Evolutionary conservation across 306 rosid genomes (phyloP).

Genomic region (Pterocarpus santalinus): DNA sequence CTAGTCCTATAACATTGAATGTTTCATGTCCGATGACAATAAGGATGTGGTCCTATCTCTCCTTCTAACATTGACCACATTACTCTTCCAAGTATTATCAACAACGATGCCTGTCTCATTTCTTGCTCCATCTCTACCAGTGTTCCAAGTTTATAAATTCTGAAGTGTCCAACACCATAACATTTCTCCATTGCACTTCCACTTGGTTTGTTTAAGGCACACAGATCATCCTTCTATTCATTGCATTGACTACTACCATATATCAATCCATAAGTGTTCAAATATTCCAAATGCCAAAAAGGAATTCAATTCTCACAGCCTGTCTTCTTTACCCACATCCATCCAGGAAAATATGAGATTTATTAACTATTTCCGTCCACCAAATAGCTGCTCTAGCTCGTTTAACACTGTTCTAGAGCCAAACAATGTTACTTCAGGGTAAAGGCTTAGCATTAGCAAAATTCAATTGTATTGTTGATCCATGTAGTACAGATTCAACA

Average conservation of each 20-base stretch:
- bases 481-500: not conserved
- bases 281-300: constrained; percentile 28
- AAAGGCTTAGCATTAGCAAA: not conserved
- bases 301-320: constrained; percentile 13
- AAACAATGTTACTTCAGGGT: constrained; percentile 7
- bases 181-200: constrained; percentile 21
- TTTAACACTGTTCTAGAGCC: not conserved
- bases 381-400: constrained; percentile 8
- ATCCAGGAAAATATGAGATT: not conserved
- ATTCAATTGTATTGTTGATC: not conserved
- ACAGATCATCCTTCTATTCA: constrained; percentile 28
- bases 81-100: constrained; percentile 8
- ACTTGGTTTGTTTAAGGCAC: constrained; percentile 25
- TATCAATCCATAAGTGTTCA: not conserved
- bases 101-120: not conserved
- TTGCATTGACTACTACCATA: constrained; percentile 12
- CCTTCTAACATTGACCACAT: not conserved
- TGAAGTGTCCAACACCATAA: not conserved
- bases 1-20: not conserved
- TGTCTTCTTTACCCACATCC: not conserved
- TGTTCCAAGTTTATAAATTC: not conserved
- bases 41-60: constrained; percentile 3
- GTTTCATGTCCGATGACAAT: not conserved
- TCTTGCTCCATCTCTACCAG: constrained; percentile 14
- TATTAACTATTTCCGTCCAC: constrained; percentile 8